phyloP scores from a whole-genome alignment of 179 eudicot genomes.

The Actinidia polygama region DNA sequence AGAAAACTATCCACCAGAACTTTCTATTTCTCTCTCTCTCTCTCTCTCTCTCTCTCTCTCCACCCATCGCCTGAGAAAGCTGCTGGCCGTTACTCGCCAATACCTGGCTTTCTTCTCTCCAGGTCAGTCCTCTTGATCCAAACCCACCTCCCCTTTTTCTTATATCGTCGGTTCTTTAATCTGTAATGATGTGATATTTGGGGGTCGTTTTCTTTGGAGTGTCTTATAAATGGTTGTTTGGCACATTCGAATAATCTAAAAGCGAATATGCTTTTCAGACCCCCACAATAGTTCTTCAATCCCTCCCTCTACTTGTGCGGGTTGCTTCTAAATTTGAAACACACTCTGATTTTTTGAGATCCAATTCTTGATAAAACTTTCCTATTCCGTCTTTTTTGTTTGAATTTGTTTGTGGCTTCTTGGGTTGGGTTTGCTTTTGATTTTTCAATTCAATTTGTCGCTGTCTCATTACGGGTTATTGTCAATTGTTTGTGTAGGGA shows the following conservation, averaged over 20 bases:
- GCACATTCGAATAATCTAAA: constrained; percentile 35
- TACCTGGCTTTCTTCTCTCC: constrained; percentile 4
- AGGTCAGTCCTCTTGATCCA: neutral
- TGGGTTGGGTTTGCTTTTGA: neutral
- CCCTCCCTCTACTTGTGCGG: neutral
- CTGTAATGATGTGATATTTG: neutral
- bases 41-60: neutral
- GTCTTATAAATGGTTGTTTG: neutral
- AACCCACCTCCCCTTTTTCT: no score
- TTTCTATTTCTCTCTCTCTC: neutral
- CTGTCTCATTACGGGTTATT: neutral
- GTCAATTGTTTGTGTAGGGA: neutral
- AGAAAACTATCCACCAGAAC: neutral
- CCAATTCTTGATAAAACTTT: no score
- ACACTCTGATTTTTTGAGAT: no score
- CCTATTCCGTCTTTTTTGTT: neutral
- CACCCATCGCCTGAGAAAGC: neutral
- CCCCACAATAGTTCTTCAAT: constrained; percentile 12
- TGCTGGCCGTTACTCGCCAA: constrained; percentile 19
- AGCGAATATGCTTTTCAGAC: constrained; percentile 34
- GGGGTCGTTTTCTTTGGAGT: neutral
- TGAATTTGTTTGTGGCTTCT: neutral
- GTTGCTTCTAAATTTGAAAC: neutral
- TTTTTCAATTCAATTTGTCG: neutral
- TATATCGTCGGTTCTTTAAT: neutral